Base-by-base conservation (phyloP, 1,284 basidiomycete genomes). In the Leccinum subfulvum region DNA sequence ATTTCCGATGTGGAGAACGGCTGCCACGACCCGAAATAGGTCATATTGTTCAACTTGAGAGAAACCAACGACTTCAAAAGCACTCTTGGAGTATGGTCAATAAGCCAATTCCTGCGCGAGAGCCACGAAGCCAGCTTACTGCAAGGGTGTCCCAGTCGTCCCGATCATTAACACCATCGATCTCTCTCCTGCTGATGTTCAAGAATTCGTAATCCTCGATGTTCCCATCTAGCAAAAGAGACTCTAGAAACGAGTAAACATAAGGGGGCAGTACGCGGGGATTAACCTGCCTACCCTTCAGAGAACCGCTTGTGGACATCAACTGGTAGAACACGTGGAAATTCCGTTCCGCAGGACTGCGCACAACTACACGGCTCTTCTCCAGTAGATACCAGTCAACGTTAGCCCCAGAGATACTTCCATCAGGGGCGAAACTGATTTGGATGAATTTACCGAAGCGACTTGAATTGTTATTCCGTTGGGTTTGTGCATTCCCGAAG, bases 331-430 rank as follows among this genome's bases (percentile, higher is more conserved):
- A 99, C 3, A 98, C 92, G 74, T 99, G 97, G 75, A 99, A 99
- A 73, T 86, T 92, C 57, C 97, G 84, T 76, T 99, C 97, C 0
- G 92, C 92, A 64, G 90, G 87, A 66, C 88, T 92, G 56, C 96
- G 82, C n/a, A 88, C 85, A 3, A 95, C 93, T 1, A 99, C 96
- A 69, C 97, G 81, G 74, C 95, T 97, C 83, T 99, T 99, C 81
- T 99, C 97, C 56, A 99, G 80, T 49, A 99, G 82, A 75, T 99
- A 99, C 97, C 97, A 99, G 75, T 99, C 96, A 66, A 99, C 97
- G 73, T 97, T 98, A 47, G 97, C 97, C 2, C 97, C 97, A 1
- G 95, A 94, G 62, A 99, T 99, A 65, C 94, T 94, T 0, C 97
- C 97, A 62, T 94, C 87, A 0, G 93, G 90, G 0, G 94, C 89